phyloP scores from a whole-genome alignment of 2,329 filamentous ascomycete species.

The Aspergillus oerlinghausenensis region DNA sequence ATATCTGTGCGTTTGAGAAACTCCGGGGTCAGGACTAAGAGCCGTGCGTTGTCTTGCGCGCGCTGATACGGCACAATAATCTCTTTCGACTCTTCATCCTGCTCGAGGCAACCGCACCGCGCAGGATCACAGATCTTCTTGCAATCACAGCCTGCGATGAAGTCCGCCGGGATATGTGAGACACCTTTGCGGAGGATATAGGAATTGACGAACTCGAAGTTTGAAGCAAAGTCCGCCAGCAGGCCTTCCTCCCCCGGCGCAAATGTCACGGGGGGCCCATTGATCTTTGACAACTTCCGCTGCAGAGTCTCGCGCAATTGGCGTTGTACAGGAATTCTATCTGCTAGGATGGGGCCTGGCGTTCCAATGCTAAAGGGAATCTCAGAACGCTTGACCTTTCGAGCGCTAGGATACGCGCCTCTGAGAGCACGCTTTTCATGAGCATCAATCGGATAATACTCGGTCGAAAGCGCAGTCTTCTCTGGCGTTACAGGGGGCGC shows the following conservation, averaged over 20 bases:
- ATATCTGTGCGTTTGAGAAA: slow-evolving; percentile 33
- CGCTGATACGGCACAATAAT: slow-evolving; percentile 29
- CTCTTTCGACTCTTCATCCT: slow-evolving; percentile 26
- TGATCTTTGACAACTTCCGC: slow-evolving; percentile 20
- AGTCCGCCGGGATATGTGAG: slow-evolving; percentile 20
- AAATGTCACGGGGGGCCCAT: slow-evolving; percentile 28
- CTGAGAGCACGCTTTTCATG: slow-evolving; percentile 14
- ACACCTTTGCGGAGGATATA: slow-evolving; percentile 35
- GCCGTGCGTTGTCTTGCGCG: slow-evolving; percentile 7
- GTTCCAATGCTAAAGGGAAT: slow-evolving; percentile 7
- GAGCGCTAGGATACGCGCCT: slow-evolving; percentile 16
- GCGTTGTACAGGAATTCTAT: slow-evolving; percentile 1
- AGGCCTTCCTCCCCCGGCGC: slow-evolving; percentile 8
- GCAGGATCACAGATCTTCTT: slow-evolving; percentile 18
- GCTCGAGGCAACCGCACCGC: slow-evolving; percentile 27
- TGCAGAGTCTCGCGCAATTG: slow-evolving; percentile 16
- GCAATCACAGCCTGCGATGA: slow-evolving; percentile 33
- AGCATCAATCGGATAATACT: slow-evolving; percentile 21
- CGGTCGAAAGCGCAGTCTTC: slow-evolving; percentile 15
- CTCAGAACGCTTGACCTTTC: slow-evolving; percentile 10
- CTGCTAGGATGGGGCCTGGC: slow-evolving; percentile 7
- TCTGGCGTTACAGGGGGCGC: background rate
- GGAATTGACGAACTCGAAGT: slow-evolving; percentile 37
- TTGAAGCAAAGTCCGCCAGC: slow-evolving; percentile 23
- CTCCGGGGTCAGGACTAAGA: slow-evolving; percentile 24